These are phyloP conservation scores for Blumeriella jaapii DNA, from an alignment of 2,329 filamentous ascomycete species.

Conservation along the genomic window DNA sequence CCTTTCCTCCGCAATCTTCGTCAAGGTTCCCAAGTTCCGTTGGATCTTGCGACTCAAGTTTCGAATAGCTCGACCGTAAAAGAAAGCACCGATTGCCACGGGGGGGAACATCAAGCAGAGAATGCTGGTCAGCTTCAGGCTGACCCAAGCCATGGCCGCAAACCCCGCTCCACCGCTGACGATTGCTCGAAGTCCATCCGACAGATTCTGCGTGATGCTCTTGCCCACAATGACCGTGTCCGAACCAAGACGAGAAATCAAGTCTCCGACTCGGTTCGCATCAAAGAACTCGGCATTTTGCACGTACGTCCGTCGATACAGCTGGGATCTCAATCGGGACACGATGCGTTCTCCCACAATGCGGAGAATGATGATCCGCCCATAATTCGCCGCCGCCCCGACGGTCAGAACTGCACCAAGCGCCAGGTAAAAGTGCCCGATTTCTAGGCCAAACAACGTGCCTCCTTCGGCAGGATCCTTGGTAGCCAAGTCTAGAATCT, in stretches of 20 bases:
- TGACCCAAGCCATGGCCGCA: slow-evolving; percentile 90
- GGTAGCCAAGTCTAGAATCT: slow-evolving; percentile 85
- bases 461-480: slow-evolving; percentile 54
- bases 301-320: slow-evolving; percentile 87
- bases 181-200: slow-evolving; percentile 81
- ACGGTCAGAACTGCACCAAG: slow-evolving; percentile 66
- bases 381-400: slow-evolving; percentile 85
- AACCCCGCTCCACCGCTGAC: slow-evolving; percentile 88
- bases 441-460: slow-evolving; percentile 70
- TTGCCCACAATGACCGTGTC: slow-evolving; percentile 98
- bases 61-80: slow-evolving; percentile 82
- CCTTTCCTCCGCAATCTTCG: slow-evolving; percentile 97
- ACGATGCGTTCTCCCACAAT: slow-evolving; percentile 95
- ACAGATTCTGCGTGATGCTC: slow-evolving; percentile 95
- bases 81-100: slow-evolving; percentile 77
- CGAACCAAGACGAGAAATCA: slow-evolving; percentile 89
- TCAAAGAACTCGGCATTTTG: slow-evolving; percentile 99
- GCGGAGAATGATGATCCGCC: slow-evolving; percentile 81
- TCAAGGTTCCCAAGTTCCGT: slow-evolving; percentile 81
- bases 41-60: slow-evolving; percentile 88
- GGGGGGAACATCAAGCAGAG: slow-evolving; percentile 82
- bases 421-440: slow-evolving; percentile 79
- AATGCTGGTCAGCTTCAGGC: slow-evolving; percentile 77
- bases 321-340: slow-evolving; percentile 72
- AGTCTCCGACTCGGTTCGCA: slow-evolving; percentile 88